Percentiles rank a stretch among this genome's conserved stretches.
phyloP scores from a whole-genome alignment of 1,284 basidiomycete species.

The Marasmius sp. region DNA sequence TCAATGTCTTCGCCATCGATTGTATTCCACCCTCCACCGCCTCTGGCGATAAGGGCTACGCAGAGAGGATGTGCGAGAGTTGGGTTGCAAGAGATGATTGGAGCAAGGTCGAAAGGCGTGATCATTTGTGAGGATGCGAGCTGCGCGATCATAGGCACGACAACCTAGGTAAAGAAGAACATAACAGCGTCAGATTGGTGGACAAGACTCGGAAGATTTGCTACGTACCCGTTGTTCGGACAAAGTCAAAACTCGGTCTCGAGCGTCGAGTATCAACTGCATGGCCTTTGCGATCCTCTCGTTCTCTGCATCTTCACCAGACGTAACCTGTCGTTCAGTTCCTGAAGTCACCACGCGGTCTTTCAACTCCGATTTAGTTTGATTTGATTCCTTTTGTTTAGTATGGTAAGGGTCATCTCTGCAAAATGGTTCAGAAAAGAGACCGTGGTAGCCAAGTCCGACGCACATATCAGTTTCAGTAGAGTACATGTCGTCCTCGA shows the following conservation, averaged over 20 bases:
- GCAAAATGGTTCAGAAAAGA: conserved; percentile 12
- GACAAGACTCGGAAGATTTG: not conserved
- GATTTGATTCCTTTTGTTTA: conserved; percentile 31
- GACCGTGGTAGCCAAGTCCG: conserved; percentile 19
- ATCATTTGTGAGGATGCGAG: conserved; percentile 53
- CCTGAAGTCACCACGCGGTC: conserved; percentile 20
- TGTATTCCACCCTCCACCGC: conserved; percentile 9
- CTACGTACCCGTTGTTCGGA: conserved; percentile 63
- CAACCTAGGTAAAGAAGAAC: conserved; percentile 33
- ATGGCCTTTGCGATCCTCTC: conserved; percentile 49
- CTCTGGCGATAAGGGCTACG: conserved; percentile 49
- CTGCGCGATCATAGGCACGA: conserved; percentile 48
- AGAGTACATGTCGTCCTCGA: conserved; percentile 58
- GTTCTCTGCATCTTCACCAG: conserved; percentile 36
- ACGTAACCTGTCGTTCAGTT: conserved; percentile 23
- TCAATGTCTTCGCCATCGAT: not conserved
- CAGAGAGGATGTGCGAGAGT: conserved; percentile 65
- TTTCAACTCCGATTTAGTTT: conserved; percentile 24
- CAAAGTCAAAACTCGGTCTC: conserved; percentile 67
- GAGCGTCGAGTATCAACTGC: conserved; percentile 63
- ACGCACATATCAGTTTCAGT: conserved; percentile 44
- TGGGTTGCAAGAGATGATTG: conserved; percentile 67
- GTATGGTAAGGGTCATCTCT: conserved; percentile 44
- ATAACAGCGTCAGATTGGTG: not conserved
- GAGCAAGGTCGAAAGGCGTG: conserved; percentile 62